These are phyloP conservation scores for Sporothrix humicola DNA, from an alignment of 2,329 filamentous ascomycete genomes.

Conservation along the genomic window DNA sequence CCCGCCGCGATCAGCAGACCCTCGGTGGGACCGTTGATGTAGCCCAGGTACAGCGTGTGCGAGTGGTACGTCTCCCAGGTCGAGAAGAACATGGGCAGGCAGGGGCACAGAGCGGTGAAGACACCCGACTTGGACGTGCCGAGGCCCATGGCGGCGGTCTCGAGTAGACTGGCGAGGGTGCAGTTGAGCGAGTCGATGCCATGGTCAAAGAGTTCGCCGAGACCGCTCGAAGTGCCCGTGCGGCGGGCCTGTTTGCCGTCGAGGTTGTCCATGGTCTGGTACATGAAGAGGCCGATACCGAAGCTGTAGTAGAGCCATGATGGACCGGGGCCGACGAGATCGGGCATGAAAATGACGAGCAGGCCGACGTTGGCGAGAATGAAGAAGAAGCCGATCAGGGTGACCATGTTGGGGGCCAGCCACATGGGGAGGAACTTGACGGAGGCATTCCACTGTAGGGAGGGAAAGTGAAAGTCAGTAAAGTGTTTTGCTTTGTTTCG, in stretches of 20 bases:
- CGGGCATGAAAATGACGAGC: conserved; percentile 81
- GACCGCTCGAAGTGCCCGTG: conserved; percentile 90
- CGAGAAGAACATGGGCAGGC: conserved; percentile 98
- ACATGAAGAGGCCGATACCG: conserved; percentile 95
- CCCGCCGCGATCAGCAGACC: conserved; percentile 85
- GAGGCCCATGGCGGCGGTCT: conserved; percentile 91
- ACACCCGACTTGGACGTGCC: conserved; percentile 83
- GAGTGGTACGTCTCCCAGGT: conserved; percentile 99
- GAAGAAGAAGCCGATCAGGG: conserved; percentile 91
- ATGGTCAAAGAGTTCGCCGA: conserved; percentile 97
- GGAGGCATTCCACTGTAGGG: conserved; percentile 86
- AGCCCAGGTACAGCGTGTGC: conserved; percentile 92
- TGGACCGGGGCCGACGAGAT: conserved; percentile 85
- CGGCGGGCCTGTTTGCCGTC: conserved; percentile 96
- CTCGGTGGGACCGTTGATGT: conserved; percentile 97
- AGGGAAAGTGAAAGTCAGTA: not conserved
- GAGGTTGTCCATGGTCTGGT: conserved; percentile 98
- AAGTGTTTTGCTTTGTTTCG: not conserved
- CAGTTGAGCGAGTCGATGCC: conserved; percentile 98
- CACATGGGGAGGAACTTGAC: conserved; percentile 92
- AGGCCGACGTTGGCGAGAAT: conserved; percentile 81
- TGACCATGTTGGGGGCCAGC: conserved; percentile 98
- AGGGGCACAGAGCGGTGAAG: conserved; percentile 89
- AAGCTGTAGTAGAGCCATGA: conserved; percentile 97
- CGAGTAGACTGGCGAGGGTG: conserved; percentile 86